Base-by-base conservation (phyloP, 176 grass and related monocot species). In the Saccharum officinarum region DNA sequence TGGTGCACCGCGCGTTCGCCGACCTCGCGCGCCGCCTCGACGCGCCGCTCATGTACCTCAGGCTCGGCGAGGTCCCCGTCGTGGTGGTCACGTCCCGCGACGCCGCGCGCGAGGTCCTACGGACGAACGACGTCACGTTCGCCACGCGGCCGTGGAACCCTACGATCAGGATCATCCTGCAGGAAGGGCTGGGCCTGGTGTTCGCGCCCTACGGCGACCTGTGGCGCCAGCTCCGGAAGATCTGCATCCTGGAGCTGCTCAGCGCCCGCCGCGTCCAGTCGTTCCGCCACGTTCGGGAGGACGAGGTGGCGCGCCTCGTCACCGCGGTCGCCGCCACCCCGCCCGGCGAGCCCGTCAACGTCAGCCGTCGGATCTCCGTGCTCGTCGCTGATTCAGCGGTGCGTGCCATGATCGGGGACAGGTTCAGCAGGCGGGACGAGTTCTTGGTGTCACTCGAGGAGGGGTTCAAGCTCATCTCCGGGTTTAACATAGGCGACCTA, bases 31-130 rank as follows among this genome's bases (percentile, higher is more conserved):
- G 71, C 5, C 71, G 50, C 3, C 41, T 47, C 0, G 47, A 39
- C 63, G 39, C 77, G 39, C 82, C 87, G 45, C 82, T 89, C 77
- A 81, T 89, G 69, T 85, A 85, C 82, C 77, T 89, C 47, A 20
- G 18, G 82, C 82, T 89, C 82, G 87, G 87, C 20, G 82, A 89
- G 82, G 47, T 89, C 0, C 82, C 82, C 2, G 26, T 69, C 3
- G 69, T 89, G 2, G 87, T 85, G 30, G 87, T 62, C 22, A 38
- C 87, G 3, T 85, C 87, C 0, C 76, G 26, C 1, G 77, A 49
- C 14, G 69, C 82, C 38, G 82, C 87, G 9, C 60, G 77, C 3
- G 82, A 89, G 69, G 49, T 89, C 38, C 59, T 81, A 38, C 38
- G 46, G 0, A 47, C 77, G 7, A 39, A 85, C 69, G 82, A 89